These are phyloP conservation scores for Tetrapyrgos nigripes DNA, from an alignment of 1,284 basidiomycete species.

Conservation along the genomic window DNA sequence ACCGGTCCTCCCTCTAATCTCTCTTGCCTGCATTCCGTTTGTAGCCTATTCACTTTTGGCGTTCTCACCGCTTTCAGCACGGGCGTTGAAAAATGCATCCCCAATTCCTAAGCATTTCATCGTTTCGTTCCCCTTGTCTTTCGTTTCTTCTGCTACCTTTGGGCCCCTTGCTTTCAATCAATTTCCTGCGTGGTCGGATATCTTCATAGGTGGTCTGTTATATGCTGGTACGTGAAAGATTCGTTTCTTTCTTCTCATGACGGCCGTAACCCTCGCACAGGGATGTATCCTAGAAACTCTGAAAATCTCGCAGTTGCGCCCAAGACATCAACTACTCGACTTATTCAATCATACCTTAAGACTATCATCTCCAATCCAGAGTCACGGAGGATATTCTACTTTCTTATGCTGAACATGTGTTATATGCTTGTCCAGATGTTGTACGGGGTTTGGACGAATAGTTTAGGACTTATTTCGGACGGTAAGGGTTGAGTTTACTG, in stretches of 20 bases:
- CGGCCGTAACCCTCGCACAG: conserved; percentile 39
- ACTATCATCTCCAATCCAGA: conserved; percentile 91
- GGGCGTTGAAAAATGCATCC: conserved; percentile 51
- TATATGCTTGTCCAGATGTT: conserved; percentile 97
- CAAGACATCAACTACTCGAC: conserved; percentile 60
- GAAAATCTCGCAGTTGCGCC: conserved; percentile 51
- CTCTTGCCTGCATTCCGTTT: conserved; percentile 63
- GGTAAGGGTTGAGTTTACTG: conserved; percentile 59
- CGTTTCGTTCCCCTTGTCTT: conserved; percentile 58
- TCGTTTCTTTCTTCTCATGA: background rate
- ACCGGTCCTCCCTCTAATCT: conserved; percentile 55
- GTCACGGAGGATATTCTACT: conserved; percentile 96
- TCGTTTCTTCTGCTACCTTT: conserved; percentile 50
- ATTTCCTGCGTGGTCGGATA: conserved; percentile 59
- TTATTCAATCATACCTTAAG: conserved; percentile 81
- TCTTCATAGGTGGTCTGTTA: conserved; percentile 55
- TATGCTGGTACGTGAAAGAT: conserved; percentile 65
- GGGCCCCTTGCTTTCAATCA: conserved; percentile 63
- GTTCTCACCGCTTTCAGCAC: conserved; percentile 57
- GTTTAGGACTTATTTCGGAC: conserved; percentile 95
- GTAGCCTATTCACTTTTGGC: conserved; percentile 66
- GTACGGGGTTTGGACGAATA: conserved; percentile 98
- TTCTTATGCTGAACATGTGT: conserved; percentile 91
- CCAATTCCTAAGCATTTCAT: conserved; percentile 58
- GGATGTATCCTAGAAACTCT: conserved; percentile 58